A percentile compares a stretch with the other conserved stretches of the same genome.
Conservation (phyloP, 2,329 filamentous ascomycete genomes). For the Apiospora marii region DNA sequence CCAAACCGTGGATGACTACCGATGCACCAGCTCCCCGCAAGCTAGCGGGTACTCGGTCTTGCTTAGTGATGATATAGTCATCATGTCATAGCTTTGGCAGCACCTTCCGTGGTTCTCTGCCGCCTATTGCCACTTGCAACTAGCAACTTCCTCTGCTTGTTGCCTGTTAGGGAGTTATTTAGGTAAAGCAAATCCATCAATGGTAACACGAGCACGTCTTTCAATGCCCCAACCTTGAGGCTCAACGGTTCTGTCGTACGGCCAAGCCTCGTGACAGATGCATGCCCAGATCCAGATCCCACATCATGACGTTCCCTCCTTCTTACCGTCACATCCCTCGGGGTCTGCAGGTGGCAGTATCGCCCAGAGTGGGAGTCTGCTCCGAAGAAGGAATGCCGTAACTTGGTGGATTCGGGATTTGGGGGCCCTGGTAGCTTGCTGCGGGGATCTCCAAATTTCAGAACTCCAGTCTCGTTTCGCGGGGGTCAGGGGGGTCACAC, state of each 20-base stretch:
- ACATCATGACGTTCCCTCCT: background rate
- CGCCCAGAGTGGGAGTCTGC: background rate
- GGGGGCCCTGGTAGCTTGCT: background rate
- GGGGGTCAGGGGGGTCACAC: background rate
- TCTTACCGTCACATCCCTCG: background rate
- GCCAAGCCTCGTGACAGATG: slow-evolving; percentile 1
- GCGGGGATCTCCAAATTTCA: slow-evolving; percentile 11
- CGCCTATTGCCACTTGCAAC: background rate
- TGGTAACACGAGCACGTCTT: too few species aligned
- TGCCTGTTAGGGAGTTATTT: background rate
- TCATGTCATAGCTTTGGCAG: background rate
- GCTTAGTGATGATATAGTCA: slow-evolving; percentile 7
- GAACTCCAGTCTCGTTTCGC: background rate
- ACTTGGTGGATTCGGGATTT: background rate
- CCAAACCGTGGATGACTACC: background rate
- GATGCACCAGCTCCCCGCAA: background rate
- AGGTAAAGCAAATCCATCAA: background rate
- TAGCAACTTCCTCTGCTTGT: background rate
- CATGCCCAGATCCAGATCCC: slow-evolving; percentile 6
- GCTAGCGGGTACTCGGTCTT: background rate
- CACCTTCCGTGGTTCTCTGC: background rate
- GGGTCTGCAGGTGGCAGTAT: background rate
- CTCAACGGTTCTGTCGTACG: background rate
- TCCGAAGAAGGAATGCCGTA: background rate
- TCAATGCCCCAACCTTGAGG: background rate